Percentiles rank a stretch among this genome's conserved stretches.
Evolutionary conservation across 495 filamentous ascomycete genomes (phyloP).

Genomic region (Tuber melanosporum): DNA sequence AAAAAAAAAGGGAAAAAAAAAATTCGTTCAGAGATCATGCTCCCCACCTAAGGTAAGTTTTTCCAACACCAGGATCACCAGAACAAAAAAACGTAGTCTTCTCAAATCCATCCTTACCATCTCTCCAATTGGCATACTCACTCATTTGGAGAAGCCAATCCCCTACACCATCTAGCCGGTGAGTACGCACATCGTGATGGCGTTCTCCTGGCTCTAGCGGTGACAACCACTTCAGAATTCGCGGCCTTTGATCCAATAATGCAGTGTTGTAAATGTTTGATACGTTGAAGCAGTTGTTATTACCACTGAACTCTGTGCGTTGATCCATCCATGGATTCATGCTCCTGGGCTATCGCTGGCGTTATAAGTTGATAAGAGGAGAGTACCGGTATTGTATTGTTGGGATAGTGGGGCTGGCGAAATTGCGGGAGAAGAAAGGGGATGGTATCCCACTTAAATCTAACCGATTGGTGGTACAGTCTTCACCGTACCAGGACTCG

Average conservation of each 20-base stretch:
- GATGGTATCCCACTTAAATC: neutral
- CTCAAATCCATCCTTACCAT: neutral
- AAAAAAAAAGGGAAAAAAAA: neutral
- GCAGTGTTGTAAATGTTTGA: neutral
- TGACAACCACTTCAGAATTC: neutral
- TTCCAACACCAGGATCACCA: neutral
- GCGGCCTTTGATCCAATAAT: neutral
- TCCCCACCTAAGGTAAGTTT: neutral
- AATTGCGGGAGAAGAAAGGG: neutral
- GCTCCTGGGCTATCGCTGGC: neutral
- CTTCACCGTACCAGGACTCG: no score
- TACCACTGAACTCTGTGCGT: neutral
- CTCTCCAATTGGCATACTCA: neutral
- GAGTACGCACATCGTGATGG: neutral
- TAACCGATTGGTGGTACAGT: neutral
- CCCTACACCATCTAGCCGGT: neutral
- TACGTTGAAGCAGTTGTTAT: neutral
- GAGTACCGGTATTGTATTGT: neutral
- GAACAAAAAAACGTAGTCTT: neutral
- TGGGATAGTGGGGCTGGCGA: neutral
- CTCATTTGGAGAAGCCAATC: neutral
- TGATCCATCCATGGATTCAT: neutral
- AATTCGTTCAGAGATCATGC: neutral
- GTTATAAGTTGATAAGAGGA: neutral
- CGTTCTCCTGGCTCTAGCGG: neutral